phyloP scores from a whole-genome alignment of 768 basidiomycete species.

The Termitomyces sp. region DNA sequence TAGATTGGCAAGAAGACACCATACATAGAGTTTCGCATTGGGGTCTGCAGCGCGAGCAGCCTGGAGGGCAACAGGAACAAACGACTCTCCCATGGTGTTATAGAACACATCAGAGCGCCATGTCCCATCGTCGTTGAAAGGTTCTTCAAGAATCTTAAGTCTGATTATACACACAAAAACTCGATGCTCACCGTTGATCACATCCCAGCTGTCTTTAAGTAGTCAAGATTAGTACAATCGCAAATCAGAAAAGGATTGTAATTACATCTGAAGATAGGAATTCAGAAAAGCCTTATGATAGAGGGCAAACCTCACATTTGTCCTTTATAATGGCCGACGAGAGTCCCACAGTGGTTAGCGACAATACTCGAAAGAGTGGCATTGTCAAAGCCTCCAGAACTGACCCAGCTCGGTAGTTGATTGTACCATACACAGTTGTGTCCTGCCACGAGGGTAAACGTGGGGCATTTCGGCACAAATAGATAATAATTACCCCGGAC shows the following conservation, averaged over 20 bases:
- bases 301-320: slow-evolving; percentile 32
- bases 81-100: slow-evolving; percentile 42
- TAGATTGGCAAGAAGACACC: not conserved
- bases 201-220: slow-evolving; percentile 36
- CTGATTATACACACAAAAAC: not conserved
- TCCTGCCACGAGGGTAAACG: slow-evolving; percentile 21
- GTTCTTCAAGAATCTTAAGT: slow-evolving; percentile 27
- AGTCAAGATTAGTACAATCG: not conserved
- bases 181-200: slow-evolving; percentile 31
- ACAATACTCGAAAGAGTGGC: slow-evolving; percentile 40
- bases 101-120: slow-evolving; percentile 52
- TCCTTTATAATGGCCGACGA: slow-evolving; percentile 52
- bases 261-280: slow-evolving; percentile 24
- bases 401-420: slow-evolving; percentile 51
- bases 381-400: slow-evolving; percentile 36
- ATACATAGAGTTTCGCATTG: slow-evolving; percentile 51
- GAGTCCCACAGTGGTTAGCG: slow-evolving; percentile 42
- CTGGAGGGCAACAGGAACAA: slow-evolving; percentile 47
- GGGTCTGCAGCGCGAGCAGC: slow-evolving; percentile 55
- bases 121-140: slow-evolving; percentile 61
- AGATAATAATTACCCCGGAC: slow-evolving; percentile 30
- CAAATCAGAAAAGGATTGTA: slow-evolving; percentile 8
- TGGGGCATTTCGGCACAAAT: not conserved
- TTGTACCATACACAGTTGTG: slow-evolving; percentile 51
- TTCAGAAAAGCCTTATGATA: not conserved